These are phyloP conservation scores for Cucurbita ficifolia DNA, from an alignment of 306 rosid genomes.

Conservation along the genomic window DNA sequence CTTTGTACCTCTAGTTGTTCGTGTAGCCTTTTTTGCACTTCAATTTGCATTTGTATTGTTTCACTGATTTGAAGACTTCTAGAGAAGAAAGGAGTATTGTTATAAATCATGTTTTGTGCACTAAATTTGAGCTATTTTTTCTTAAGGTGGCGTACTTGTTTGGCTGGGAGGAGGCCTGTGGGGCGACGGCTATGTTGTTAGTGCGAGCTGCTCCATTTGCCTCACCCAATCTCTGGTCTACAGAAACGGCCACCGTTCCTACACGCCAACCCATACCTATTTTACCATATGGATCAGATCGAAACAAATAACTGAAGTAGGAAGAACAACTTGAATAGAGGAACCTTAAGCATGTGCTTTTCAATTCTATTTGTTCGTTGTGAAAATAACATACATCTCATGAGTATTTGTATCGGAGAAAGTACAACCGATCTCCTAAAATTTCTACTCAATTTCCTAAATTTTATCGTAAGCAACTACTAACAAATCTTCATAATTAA, in stretches of 20 bases:
- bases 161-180: slow-evolving; percentile 18
- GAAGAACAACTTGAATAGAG: no score
- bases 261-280: slow-evolving; percentile 2
- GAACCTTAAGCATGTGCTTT: no score
- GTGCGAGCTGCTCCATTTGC: slow-evolving; percentile 32
- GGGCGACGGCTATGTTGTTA: slow-evolving; percentile 36
- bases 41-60: slow-evolving; percentile 72
- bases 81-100: not conserved
- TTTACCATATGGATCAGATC: not conserved
- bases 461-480: no score
- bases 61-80: slow-evolving; percentile 59
- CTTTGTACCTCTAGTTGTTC: slow-evolving; percentile 91
- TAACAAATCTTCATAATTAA: no score
- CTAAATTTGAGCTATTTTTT: no score
- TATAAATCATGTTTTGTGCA: no score
- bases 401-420: no score
- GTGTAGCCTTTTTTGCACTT: slow-evolving; percentile 75
- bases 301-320: no score
- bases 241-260: not conserved
- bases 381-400: no score
- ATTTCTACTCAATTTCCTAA: no score
- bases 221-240: slow-evolving; percentile 31
- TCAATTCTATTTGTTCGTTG: no score
- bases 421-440: no score
- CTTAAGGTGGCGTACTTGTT: slow-evolving; percentile 32